Conservation (phyloP, 2,329 filamentous ascomycete genomes). For the Ophiostoma populinum region DNA sequence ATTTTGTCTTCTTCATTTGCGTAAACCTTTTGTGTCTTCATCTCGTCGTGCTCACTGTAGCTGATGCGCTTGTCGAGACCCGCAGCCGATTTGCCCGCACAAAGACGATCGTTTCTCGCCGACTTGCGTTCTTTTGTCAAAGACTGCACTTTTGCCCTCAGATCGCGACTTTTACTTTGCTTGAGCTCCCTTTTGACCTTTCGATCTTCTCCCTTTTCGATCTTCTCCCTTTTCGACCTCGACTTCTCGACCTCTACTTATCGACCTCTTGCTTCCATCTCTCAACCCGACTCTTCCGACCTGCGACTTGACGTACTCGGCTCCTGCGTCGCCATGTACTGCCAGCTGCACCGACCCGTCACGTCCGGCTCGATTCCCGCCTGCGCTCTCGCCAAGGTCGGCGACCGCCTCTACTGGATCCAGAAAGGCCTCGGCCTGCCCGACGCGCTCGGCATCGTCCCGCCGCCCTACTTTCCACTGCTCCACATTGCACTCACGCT, state of each 20-base stretch:
- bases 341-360: constrained; percentile 7
- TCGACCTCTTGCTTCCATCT: too few species aligned
- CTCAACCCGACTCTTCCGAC: neutral
- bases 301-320: too few species aligned
- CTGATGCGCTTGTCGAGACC: too few species aligned
- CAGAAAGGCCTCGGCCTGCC: constrained; percentile 7
- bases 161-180: neutral
- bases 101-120: too few species aligned
- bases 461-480: constrained; percentile 9
- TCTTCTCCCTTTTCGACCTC: neutral
- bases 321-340: constrained; percentile 4
- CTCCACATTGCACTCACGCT: constrained; percentile 7
- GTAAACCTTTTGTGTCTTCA: too few species aligned
- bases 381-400: constrained; percentile 6
- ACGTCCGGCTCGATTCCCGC: constrained; percentile 5
- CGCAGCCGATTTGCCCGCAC: too few species aligned
- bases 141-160: neutral
- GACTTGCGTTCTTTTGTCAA: too few species aligned
- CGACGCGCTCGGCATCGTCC: constrained; percentile 7
- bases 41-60: too few species aligned
- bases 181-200: neutral
- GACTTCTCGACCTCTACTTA: neutral
- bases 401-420: constrained; percentile 7
- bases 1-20: too few species aligned
- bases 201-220: neutral